A percentile compares a stretch with the other conserved stretches of the same genome.
phyloP scores from a whole-genome alignment of 345 rosid genomes.

The Eucalyptus melliodora region DNA sequence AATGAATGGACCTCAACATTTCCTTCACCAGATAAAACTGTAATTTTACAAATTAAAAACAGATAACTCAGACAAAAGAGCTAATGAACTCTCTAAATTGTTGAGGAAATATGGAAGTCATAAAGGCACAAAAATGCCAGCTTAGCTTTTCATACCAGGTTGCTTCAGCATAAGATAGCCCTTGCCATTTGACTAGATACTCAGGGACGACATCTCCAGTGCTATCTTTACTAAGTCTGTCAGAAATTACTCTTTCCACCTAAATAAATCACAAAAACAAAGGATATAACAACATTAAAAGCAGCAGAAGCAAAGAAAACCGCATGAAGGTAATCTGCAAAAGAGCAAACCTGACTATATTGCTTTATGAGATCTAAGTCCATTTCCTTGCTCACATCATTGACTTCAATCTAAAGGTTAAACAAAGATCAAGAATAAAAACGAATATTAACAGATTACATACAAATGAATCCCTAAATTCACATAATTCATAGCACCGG shows the following conservation, averaged over 20 bases:
- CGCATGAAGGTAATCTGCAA: background rate
- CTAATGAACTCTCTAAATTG: background rate
- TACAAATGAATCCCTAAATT: background rate
- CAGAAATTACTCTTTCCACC: conserved; percentile 92
- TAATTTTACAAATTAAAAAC: background rate
- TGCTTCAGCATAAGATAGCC: conserved; percentile 98
- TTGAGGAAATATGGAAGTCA: background rate
- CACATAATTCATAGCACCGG: background rate
- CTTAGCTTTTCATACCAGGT: conserved; percentile 50
- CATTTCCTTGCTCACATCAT: conserved; percentile 98
- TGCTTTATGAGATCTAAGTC: conserved; percentile 97
- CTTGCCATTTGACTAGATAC: conserved; percentile 98
- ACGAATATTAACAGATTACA: background rate
- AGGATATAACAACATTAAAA: background rate
- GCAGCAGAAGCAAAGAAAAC: background rate
- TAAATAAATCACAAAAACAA: conserved; percentile 13
- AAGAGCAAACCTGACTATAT: conserved; percentile 68
- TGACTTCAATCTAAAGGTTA: conserved; percentile 77
- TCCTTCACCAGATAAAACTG: background rate
- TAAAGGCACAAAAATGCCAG: background rate
- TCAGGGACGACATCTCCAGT: conserved; percentile 71
- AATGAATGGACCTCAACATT: background rate
- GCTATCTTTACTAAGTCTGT: conserved; percentile 69
- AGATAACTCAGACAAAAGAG: background rate
- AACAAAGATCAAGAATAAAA: background rate